These are phyloP conservation scores for Babesia ovata DNA, from an alignment of 169 alveolate genomes.

Conservation along the genomic window DNA sequence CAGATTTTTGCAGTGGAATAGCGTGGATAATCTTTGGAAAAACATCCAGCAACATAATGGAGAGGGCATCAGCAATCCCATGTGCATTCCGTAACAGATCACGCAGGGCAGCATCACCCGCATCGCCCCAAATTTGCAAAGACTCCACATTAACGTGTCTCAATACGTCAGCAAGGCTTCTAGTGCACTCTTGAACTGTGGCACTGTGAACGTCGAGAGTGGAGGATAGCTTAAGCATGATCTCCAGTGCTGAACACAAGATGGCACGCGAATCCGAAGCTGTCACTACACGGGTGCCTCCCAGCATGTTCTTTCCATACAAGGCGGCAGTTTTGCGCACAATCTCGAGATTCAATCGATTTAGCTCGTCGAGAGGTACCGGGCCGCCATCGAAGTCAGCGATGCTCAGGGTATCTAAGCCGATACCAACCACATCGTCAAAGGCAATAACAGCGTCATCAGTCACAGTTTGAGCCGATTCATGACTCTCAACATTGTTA, in stretches of 20 bases:
- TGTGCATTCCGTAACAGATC: not conserved
- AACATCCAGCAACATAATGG: not conserved
- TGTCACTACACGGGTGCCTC: not conserved
- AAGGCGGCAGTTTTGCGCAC: not conserved
- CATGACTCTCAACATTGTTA: not conserved
- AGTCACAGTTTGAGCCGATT: not conserved
- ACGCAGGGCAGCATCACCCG: not conserved
- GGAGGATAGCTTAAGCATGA: conserved; percentile 1
- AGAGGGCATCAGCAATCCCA: not conserved
- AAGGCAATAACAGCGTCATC: not conserved
- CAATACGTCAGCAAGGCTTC: not conserved
- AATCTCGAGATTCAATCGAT: conserved; percentile 13
- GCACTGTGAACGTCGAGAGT: not conserved
- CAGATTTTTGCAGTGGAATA: not conserved
- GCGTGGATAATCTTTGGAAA: not conserved
- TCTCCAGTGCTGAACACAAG: not conserved
- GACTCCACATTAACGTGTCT: not conserved
- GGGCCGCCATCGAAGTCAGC: conserved; percentile 25
- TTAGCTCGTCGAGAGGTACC: conserved; percentile 18
- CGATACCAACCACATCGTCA: not conserved
- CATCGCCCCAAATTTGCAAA: not conserved
- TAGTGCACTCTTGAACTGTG: not conserved
- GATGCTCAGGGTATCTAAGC: not conserved
- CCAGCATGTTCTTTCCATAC: not conserved
- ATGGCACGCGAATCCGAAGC: not conserved